Evolutionary conservation across 352 stramenopile species (phyloP).

Genomic region (Globisporangium iwayamae): DNA sequence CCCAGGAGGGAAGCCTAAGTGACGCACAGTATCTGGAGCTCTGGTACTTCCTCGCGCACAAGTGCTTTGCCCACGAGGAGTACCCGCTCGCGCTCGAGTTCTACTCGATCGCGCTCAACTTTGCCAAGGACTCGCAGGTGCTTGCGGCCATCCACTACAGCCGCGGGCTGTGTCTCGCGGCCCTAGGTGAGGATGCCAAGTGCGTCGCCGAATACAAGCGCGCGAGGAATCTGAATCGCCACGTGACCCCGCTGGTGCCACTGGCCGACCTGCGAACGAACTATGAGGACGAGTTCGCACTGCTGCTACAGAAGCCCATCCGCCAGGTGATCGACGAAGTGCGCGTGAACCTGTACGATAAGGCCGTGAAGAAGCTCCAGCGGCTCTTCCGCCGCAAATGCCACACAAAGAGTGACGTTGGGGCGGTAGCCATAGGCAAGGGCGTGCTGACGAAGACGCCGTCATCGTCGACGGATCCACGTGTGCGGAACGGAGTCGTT

Average conservation of each 20-base stretch:
- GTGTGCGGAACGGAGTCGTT: not conserved
- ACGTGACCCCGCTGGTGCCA: constrained; percentile 39
- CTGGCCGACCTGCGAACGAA: constrained; percentile 34
- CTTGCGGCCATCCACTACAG: constrained; percentile 53
- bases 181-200: constrained; percentile 40
- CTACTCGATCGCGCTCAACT: constrained; percentile 52
- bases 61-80: constrained; percentile 67
- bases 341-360: constrained; percentile 54
- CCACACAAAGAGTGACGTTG: not conserved
- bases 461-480: not conserved
- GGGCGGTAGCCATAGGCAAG: not conserved
- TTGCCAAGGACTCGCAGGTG: constrained; percentile 60
- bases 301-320: constrained; percentile 44
- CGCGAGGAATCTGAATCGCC: constrained; percentile 57
- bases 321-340: constrained; percentile 53
- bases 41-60: constrained; percentile 51
- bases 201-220: constrained; percentile 67
- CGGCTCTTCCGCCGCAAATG: constrained; percentile 54
- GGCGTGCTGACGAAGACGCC: not conserved
- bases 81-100: constrained; percentile 59
- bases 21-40: constrained; percentile 56
- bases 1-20: constrained; percentile 28
- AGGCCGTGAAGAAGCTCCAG: constrained; percentile 53
- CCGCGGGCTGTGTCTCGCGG: constrained; percentile 54
- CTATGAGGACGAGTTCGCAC: constrained; percentile 48